Evolutionary conservation across 305 asterid genomes (phyloP).

Genomic region (Fraxinus sp.): DNA sequence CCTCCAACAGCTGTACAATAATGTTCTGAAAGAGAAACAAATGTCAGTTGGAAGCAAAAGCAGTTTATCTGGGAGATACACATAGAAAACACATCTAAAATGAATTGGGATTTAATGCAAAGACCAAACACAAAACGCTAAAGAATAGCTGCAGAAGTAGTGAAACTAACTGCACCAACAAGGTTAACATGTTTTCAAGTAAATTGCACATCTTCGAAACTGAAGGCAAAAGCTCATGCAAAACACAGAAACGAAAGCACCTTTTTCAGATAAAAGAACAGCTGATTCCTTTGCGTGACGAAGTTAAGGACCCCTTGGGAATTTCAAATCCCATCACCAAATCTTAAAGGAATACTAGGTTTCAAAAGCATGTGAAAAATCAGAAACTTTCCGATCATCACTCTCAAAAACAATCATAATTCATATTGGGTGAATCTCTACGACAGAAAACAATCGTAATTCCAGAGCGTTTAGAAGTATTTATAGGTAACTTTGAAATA

Average conservation of each 20-base stretch:
- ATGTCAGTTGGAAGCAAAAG: constrained; percentile 24
- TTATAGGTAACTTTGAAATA: background rate
- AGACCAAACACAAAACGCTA: background rate
- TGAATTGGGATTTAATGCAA: background rate
- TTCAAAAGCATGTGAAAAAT: background rate
- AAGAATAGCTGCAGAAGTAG: constrained; percentile 8
- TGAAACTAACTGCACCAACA: constrained; percentile 6
- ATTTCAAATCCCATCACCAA: constrained; percentile 16
- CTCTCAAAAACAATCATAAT: background rate
- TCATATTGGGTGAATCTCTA: background rate
- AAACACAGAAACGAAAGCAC: constrained; percentile 1
- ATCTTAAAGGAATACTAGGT: background rate
- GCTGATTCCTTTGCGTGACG: background rate
- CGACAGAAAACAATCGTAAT: background rate
- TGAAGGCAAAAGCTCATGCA: background rate
- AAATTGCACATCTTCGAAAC: background rate
- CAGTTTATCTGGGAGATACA: background rate
- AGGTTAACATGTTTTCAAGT: background rate
- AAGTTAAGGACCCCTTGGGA: background rate
- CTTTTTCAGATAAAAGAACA: background rate
- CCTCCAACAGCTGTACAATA: constrained; percentile 71
- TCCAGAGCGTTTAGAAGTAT: background rate
- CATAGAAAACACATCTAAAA: constrained; percentile 15
- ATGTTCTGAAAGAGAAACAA: constrained; percentile 48
- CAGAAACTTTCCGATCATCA: background rate